Conservation (phyloP, 495 filamentous ascomycete species). For the Penicillium robsamsonii region DNA sequence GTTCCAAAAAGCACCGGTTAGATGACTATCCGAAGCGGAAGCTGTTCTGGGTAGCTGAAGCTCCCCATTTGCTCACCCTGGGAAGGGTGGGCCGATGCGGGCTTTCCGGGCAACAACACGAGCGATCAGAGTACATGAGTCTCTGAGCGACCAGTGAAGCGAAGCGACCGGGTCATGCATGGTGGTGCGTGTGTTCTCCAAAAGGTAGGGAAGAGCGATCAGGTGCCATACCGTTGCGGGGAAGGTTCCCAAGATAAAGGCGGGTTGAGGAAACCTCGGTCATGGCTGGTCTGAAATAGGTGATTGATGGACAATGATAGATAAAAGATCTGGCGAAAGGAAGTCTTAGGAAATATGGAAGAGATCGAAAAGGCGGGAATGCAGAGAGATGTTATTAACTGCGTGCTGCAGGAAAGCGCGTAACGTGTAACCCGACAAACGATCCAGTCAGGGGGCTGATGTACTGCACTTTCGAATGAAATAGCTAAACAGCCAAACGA, state of each 20-base stretch:
- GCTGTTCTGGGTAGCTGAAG: slow-evolving; percentile 5
- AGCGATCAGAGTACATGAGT: slow-evolving; percentile 4
- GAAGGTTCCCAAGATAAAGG: slow-evolving; percentile 96
- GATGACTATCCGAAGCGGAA: not conserved
- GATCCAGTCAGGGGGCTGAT: not conserved
- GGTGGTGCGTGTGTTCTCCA: slow-evolving; percentile 15
- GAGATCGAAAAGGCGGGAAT: slow-evolving; percentile 6
- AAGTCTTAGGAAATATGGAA: slow-evolving; percentile 8
- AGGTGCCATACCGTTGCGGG: slow-evolving; percentile 76
- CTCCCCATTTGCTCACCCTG: slow-evolving; percentile 3
- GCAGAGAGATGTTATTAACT: slow-evolving; percentile 20
- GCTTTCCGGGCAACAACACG: not conserved
- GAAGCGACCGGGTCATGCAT: slow-evolving; percentile 10
- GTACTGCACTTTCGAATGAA: too few species aligned
- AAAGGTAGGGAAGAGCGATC: slow-evolving; percentile 23
- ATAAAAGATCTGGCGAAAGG: slow-evolving; percentile 17
- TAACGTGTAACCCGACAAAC: slow-evolving; percentile 6
- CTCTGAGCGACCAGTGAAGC: slow-evolving; percentile 14
- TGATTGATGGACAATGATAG: slow-evolving; percentile 6
- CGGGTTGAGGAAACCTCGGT: slow-evolving; percentile 83
- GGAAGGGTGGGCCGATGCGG: slow-evolving; percentile 9
- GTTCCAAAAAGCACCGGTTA: slow-evolving; percentile 14
- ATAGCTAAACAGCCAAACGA: not conserved
- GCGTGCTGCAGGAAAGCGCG: slow-evolving; percentile 19
- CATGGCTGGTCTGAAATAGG: slow-evolving; percentile 34